Percentiles rank a stretch among this genome's conserved stretches.
Evolutionary conservation across 2,329 filamentous ascomycete species (phyloP).

Genomic region (Colletotrichum shisoi): DNA sequence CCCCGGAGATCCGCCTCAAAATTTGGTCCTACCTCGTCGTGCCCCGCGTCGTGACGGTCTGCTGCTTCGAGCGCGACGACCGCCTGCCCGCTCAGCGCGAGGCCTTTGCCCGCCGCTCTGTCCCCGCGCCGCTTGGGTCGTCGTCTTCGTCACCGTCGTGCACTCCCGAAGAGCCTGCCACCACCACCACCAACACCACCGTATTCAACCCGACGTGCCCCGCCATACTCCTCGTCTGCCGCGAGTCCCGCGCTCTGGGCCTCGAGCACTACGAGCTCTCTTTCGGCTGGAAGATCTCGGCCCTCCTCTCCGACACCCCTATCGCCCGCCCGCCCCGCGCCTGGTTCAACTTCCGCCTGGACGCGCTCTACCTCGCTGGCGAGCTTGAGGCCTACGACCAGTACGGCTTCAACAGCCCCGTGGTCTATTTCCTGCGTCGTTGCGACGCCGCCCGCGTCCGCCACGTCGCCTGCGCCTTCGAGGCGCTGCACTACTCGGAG

Average conservation of each 20-base stretch:
- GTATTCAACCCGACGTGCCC: constrained; percentile 47
- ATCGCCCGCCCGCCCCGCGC: constrained; percentile 50
- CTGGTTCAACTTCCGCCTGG: constrained; percentile 59
- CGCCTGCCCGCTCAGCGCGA: constrained; percentile 44
- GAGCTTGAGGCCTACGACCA: constrained; percentile 58
- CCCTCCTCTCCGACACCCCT: constrained; percentile 49
- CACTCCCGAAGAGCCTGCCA: background rate
- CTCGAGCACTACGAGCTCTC: constrained; percentile 56
- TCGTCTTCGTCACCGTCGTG: constrained; percentile 29
- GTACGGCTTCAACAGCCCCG: constrained; percentile 57
- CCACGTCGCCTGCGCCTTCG: constrained; percentile 55
- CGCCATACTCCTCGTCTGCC: constrained; percentile 55
- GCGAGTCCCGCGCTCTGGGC: constrained; percentile 54
- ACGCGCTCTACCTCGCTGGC: constrained; percentile 58
- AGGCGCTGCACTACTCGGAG: constrained; percentile 54
- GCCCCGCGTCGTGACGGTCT: constrained; percentile 56
- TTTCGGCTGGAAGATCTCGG: constrained; percentile 58
- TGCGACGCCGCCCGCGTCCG: constrained; percentile 55
- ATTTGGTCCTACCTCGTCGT: constrained; percentile 57
- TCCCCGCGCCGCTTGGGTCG: constrained; percentile 41
- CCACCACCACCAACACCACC: constrained; percentile 25
- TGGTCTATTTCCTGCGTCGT: constrained; percentile 58
- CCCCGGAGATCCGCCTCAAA: constrained; percentile 58
- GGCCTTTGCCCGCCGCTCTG: constrained; percentile 19
- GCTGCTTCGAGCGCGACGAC: constrained; percentile 51